phyloP scores from a whole-genome alignment of 2,329 filamentous ascomycete genomes.

The Huntiella abstrusa region DNA sequence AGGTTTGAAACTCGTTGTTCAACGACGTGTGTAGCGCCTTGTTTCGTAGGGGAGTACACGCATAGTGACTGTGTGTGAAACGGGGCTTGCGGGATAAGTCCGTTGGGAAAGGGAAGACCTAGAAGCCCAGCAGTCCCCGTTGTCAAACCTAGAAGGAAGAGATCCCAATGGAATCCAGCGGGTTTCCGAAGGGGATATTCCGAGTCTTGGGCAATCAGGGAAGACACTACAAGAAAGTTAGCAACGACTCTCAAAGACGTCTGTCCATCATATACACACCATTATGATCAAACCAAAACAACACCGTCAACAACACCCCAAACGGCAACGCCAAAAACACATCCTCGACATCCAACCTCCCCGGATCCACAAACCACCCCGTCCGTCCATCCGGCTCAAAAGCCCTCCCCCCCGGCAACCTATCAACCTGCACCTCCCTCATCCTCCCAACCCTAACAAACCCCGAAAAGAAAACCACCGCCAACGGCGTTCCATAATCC shows the following conservation, averaged over 20 bases:
- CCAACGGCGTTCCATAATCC: conserved; percentile 73
- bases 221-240: conserved; percentile 38
- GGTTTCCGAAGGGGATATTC: conserved; percentile 68
- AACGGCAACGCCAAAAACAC: conserved; percentile 79
- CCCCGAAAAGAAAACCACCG: conserved; percentile 72
- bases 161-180: conserved; percentile 70
- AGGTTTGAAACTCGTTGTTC: conserved; percentile 68
- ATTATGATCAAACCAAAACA: conserved; percentile 86
- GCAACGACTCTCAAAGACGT: neutral
- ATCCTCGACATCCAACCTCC: conserved; percentile 53
- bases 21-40: conserved; percentile 38
- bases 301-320: conserved; percentile 59
- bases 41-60: conserved; percentile 34
- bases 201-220: conserved; percentile 64
- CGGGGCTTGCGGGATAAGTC: conserved; percentile 65
- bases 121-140: conserved; percentile 58
- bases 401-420: conserved; percentile 54
- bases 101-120: conserved; percentile 65
- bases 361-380: conserved; percentile 64
- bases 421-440: conserved; percentile 47
- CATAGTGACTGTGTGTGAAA: conserved; percentile 68
- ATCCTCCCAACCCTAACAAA: conserved; percentile 78
- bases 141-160: conserved; percentile 63
- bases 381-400: conserved; percentile 62
- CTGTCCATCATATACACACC: conserved; percentile 26